Conservation (phyloP, 1,139 yeast species). For the Pichia sp. region DNA sequence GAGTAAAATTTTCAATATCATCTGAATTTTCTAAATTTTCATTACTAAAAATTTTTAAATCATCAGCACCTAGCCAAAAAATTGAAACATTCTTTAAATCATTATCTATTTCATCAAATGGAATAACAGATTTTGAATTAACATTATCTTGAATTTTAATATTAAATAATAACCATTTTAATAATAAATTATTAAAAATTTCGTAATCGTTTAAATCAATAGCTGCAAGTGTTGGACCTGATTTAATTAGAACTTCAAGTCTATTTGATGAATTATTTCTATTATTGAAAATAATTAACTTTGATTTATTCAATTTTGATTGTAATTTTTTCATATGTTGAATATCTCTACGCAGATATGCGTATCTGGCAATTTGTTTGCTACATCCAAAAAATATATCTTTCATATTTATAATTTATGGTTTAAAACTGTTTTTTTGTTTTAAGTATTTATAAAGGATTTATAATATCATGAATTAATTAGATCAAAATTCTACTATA, state of each 20-base stretch:
- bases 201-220: slow-evolving; percentile 1
- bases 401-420: too few relatives aligned
- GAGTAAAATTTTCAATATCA: slow-evolving; percentile 30
- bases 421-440: too few relatives aligned
- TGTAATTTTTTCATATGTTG: slow-evolving; percentile 7
- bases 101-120: slow-evolving; percentile 1
- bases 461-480: too few relatives aligned
- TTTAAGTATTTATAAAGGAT: too few relatives aligned
- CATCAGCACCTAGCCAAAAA: slow-evolving; percentile 14
- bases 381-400: slow-evolving; percentile 28
- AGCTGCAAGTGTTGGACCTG: background rate
- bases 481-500: too few relatives aligned
- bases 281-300: slow-evolving; percentile 10
- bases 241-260: slow-evolving; percentile 2
- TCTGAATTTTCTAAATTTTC: slow-evolving; percentile 59
- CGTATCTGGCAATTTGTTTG: slow-evolving; percentile 16
- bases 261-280: background rate
- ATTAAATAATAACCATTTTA: slow-evolving; percentile 10
- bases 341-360: slow-evolving; percentile 10
- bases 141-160: slow-evolving; percentile 2
- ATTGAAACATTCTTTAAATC: slow-evolving; percentile 8
- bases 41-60: slow-evolving; percentile 1
- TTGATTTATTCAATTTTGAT: slow-evolving; percentile 1
- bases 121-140: background rate
- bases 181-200: slow-evolving; percentile 1